phyloP scores from a whole-genome alignment of 2,329 filamentous ascomycete genomes.

The Xylariaceae sp. region DNA sequence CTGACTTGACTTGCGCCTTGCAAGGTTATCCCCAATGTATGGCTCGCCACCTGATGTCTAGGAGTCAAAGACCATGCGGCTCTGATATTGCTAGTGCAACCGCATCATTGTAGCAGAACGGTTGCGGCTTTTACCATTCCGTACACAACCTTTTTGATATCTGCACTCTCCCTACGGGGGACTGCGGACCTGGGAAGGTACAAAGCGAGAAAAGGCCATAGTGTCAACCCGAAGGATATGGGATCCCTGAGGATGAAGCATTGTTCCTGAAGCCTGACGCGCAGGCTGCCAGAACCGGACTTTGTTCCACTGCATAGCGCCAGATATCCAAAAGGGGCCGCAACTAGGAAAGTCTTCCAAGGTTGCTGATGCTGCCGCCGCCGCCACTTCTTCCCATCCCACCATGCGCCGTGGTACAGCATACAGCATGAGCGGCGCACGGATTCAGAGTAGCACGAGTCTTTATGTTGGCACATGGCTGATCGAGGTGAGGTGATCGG shows the following conservation, averaged over 20 bases:
- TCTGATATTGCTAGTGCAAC: background rate
- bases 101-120: background rate
- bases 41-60: background rate
- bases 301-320: background rate
- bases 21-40: background rate
- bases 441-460: background rate
- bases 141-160: background rate
- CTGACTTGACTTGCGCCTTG: background rate
- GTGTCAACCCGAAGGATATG: background rate
- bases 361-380: no score
- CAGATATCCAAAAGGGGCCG: background rate
- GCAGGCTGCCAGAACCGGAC: background rate
- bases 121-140: background rate
- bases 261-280: background rate
- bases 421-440: background rate
- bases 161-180: background rate
- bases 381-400: background rate
- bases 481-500: conserved; percentile 4
- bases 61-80: background rate
- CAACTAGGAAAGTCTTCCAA: background rate
- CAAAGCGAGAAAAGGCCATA: background rate
- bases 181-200: background rate
- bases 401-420: background rate
- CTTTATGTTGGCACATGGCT: conserved; percentile 12
- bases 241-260: background rate